phyloP scores from a whole-genome alignment of 202 grass and related monocot genomes.

The Zoysia matrella region DNA sequence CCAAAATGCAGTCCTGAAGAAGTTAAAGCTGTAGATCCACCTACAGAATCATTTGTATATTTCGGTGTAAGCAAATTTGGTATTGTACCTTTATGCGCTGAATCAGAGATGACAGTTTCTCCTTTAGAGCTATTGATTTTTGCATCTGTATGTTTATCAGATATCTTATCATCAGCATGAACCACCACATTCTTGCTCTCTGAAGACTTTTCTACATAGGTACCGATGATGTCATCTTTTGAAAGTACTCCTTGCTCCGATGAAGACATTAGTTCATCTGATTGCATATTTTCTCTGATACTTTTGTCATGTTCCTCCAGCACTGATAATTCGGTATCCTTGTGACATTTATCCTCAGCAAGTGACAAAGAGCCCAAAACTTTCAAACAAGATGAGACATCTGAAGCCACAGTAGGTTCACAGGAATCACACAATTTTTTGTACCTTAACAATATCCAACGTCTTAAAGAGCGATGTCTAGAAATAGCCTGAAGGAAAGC shows the following conservation, averaged over 20 bases:
- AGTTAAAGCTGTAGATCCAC: constrained; percentile 33
- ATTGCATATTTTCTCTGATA: constrained; percentile 34
- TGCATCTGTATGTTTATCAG: constrained; percentile 44
- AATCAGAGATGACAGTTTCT: constrained; percentile 16
- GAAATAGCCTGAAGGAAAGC: constrained; percentile 72
- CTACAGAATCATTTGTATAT: constrained; percentile 36
- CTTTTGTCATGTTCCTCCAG: constrained; percentile 45
- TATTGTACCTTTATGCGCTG: constrained; percentile 32
- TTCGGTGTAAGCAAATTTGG: constrained; percentile 31
- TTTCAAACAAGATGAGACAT: constrained; percentile 74
- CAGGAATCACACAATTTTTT: constrained; percentile 67
- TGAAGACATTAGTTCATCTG: constrained; percentile 9
- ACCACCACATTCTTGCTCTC: constrained; percentile 43
- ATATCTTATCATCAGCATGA: constrained; percentile 34
- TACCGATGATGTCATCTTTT: constrained; percentile 25
- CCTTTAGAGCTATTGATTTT: constrained; percentile 35
- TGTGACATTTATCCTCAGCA: constrained; percentile 51
- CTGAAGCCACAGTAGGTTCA: constrained; percentile 50
- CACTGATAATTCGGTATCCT: constrained; percentile 42
- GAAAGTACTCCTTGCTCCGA: constrained; percentile 31
- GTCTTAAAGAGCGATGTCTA: constrained; percentile 67
- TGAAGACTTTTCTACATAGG: constrained; percentile 29
- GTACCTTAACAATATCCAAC: constrained; percentile 77
- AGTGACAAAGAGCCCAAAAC: constrained; percentile 76
- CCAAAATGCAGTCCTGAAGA: constrained; percentile 38